Percentiles rank a stretch among this genome's conserved stretches.
Evolutionary conservation across 1,284 basidiomycete genomes (phyloP).

Genomic region (Coniferiporia weirii): DNA sequence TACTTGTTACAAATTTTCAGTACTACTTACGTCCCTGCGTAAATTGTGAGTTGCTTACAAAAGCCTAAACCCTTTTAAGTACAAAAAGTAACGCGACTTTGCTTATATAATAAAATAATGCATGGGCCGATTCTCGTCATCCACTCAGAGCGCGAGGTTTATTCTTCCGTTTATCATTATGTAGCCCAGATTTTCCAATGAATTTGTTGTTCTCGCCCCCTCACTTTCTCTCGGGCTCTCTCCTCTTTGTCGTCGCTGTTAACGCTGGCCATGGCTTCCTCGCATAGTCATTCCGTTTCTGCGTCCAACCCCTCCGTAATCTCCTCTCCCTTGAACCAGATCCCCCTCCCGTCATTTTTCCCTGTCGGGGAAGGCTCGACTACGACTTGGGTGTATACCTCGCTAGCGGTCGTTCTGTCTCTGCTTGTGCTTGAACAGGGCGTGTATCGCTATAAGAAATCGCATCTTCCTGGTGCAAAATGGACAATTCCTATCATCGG

Average conservation of each 20-base stretch:
- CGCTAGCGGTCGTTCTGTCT: conserved; percentile 52
- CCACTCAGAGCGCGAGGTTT: background rate
- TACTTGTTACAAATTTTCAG: no score
- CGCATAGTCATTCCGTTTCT: conserved; percentile 7
- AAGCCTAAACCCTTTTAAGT: background rate
- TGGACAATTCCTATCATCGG: conserved; percentile 97
- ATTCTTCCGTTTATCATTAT: background rate
- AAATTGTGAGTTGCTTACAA: background rate
- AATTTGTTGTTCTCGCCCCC: background rate
- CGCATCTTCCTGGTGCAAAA: conserved; percentile 74
- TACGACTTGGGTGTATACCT: conserved; percentile 61
- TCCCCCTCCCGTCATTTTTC: conserved; percentile 14
- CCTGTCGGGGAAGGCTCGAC: conserved; percentile 18
- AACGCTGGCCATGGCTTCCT: conserved; percentile 4
- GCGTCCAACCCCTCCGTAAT: conserved; percentile 7
- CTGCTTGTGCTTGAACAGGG: conserved; percentile 77
- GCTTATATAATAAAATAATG: background rate
- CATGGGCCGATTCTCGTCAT: background rate
- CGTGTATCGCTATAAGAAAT: conserved; percentile 84
- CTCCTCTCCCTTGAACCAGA: conserved; percentile 6
- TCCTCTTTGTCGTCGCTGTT: background rate
- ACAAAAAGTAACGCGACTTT: background rate
- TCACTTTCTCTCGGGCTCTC: background rate
- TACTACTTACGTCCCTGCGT: no score
- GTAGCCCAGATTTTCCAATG: no score